Conservation (phyloP, 2,329 filamentous ascomycete genomes). For the Pseudogymnoascus sp. region DNA sequence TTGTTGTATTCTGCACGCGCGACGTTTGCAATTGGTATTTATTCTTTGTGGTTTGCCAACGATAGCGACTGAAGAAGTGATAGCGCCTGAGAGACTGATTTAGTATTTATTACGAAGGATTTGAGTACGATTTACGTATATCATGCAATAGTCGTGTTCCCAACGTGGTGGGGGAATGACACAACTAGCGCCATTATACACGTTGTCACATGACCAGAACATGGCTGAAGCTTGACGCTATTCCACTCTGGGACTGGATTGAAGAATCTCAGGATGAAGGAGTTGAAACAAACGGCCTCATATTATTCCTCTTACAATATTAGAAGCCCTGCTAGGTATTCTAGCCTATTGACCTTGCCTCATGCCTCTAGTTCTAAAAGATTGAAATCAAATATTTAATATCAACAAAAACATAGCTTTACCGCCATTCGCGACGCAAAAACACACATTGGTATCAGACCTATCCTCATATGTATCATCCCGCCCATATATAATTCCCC, state of each 20-base stretch:
- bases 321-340: neutral
- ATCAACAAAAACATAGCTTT: neutral
- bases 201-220: constrained; percentile 6
- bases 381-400: neutral
- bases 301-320: neutral
- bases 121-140: neutral
- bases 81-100: neutral
- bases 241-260: neutral
- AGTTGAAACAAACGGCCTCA: neutral
- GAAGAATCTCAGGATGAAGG: neutral
- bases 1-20: neutral
- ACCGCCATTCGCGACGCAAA: neutral
- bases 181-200: constrained; percentile 6
- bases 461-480: neutral
- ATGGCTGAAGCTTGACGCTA: neutral
- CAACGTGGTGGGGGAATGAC: constrained; percentile 4
- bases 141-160: constrained; percentile 5
- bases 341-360: neutral
- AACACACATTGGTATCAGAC: neutral
- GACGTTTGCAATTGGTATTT: neutral
- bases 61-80: neutral
- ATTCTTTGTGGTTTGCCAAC: neutral
- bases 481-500: neutral
- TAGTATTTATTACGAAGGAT: neutral
- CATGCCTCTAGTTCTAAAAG: neutral